These are phyloP conservation scores for Penicillium sp. DNA, from an alignment of 2,329 filamentous ascomycete genomes.

Conservation along the genomic window DNA sequence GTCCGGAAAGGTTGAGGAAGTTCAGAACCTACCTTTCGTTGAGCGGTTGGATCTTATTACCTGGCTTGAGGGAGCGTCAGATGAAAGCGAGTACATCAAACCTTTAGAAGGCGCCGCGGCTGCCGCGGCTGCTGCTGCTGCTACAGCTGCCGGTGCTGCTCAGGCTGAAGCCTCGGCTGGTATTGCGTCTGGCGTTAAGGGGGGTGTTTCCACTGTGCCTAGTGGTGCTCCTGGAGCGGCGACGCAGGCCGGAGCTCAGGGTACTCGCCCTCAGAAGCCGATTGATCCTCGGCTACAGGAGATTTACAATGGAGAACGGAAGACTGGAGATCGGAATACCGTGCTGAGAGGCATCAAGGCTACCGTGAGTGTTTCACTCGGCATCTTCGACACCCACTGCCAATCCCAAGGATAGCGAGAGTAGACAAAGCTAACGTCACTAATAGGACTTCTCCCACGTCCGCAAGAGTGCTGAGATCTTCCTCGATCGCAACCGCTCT, in stretches of 20 bases:
- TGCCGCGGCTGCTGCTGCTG: conserved; percentile 42
- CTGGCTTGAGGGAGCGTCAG: conserved; percentile 86
- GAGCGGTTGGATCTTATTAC: conserved; percentile 89
- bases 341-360: conserved; percentile 84
- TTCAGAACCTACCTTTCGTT: conserved; percentile 87
- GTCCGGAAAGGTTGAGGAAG: conserved; percentile 53
- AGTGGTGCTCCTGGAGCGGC: conserved; percentile 42
- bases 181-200: conserved; percentile 52
- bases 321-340: conserved; percentile 89
- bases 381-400: conserved; percentile 9
- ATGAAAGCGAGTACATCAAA: conserved; percentile 91
- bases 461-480: conserved; percentile 77
- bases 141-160: conserved; percentile 40
- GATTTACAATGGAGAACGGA: conserved; percentile 89
- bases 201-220: conserved; percentile 41
- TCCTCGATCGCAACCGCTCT: conserved; percentile 61
- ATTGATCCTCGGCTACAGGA: conserved; percentile 80
- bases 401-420: not conserved
- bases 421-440: not conserved
- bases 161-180: conserved; percentile 48
- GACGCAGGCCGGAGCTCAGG: conserved; percentile 23
- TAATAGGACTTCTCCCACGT: conserved; percentile 88
- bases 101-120: conserved; percentile 66
- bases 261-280: conserved; percentile 59
- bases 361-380: conserved; percentile 56